Evolutionary conservation across 805 yeast genomes (phyloP), one percentile per base, ranked within the genome.

Genomic region (Groenewaldozyma salmanticensis): DNA sequence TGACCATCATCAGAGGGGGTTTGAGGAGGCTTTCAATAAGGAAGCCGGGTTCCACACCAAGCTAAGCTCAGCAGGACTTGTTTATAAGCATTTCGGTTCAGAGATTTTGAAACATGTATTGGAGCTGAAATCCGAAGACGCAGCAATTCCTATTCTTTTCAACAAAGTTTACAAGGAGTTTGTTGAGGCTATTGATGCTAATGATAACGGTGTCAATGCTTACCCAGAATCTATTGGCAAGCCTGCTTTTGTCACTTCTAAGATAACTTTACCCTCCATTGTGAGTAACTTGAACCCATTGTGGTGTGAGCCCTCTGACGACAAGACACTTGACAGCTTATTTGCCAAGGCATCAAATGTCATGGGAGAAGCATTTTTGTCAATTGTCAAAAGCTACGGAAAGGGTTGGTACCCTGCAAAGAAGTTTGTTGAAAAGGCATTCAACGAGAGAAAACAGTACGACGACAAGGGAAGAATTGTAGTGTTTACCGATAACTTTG

Each of bases 1-100:
- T 60, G 98, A 92, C 60, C 98, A 92, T 59, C 98, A 92, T 65
- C 98, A 92, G 67, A 75, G 96, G 48, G 97, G 82, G 16, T 92
- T 92, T 56, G 64, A 65, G 22, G 88, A 81, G 51, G 76, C 81
- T 4, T 90, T 92, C 57, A 74, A 74, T 19, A 68, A 59, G 1
- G 45, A 49, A 15, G 63, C 68, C 5, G 29, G 29, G 29, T 81
- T 68, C 57, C 60, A 66, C 45, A 92, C 97, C 39, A 88, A 86
- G 61, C 71, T 92, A 49, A 81, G 94, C 16, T 82, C 95, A 43
- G 98, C 98, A 5, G 98, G 98, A 20, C 71, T 92, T 46, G 77
- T 92, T 16, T 92, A 80, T 69, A 90, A 88, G 51, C 70, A 66
- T 44, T 66, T 61, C 47, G 71, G 71, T 21, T 60, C 58, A 31